Evolutionary conservation across 164 flowering plant genomes (phyloP).

Genomic region (Chimonanthus salicifolius): DNA sequence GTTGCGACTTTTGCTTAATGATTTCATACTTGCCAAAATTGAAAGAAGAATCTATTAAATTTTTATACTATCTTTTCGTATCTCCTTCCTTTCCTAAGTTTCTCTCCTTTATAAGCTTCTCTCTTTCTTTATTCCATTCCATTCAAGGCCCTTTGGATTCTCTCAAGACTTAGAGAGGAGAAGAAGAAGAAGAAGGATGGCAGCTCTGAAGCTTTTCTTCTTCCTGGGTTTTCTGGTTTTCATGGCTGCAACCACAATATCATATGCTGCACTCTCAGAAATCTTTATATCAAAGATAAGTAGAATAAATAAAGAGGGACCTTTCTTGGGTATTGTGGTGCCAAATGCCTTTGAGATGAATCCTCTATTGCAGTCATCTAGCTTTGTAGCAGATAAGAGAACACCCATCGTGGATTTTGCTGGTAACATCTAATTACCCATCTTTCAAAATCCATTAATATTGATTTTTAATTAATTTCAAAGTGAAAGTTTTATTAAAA

Average conservation of each 20-base stretch:
- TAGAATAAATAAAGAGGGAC: constrained; percentile 33
- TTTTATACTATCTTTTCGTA: neutral
- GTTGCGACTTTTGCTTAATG: too few species aligned
- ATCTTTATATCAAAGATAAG: constrained; percentile 12
- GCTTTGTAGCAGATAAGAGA: constrained; percentile 28
- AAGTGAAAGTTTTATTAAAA: too few species aligned
- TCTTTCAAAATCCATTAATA: too few species aligned
- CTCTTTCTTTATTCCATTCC: neutral
- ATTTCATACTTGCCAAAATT: too few species aligned
- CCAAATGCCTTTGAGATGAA: constrained; percentile 53
- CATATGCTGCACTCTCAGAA: constrained; percentile 8
- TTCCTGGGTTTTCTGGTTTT: constrained; percentile 6
- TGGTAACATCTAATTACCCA: constrained; percentile 19
- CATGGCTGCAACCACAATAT: neutral
- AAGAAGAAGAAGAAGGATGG: neutral
- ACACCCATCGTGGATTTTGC: constrained; percentile 40
- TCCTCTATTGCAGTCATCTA: constrained; percentile 45
- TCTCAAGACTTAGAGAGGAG: neutral
- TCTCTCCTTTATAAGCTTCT: neutral
- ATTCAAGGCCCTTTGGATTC: neutral
- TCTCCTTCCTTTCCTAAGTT: neutral
- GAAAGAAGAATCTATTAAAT: too few species aligned
- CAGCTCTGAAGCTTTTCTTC: neutral
- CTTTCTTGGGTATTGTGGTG: constrained; percentile 44
- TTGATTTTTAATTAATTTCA: too few species aligned